Evolutionary conservation across 78 protist species (phyloP).

Genomic region (Isochrysis galbana): DNA sequence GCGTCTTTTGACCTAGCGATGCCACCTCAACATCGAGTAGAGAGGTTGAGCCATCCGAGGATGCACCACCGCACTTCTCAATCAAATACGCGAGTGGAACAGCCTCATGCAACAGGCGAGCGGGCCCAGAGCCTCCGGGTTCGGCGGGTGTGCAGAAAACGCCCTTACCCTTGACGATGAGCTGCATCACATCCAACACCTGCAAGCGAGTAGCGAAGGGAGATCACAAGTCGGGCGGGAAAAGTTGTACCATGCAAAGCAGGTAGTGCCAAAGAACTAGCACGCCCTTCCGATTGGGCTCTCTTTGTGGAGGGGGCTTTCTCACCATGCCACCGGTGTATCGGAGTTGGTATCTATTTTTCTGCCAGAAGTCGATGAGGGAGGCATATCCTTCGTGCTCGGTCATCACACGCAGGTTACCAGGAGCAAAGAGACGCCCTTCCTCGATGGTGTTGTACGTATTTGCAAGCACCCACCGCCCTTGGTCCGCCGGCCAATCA

Average conservation of each 20-base stretch:
- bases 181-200: slow-evolving; percentile 23
- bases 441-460: not conserved
- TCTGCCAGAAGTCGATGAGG: not conserved
- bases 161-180: slow-evolving; percentile 27
- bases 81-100: not conserved
- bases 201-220: too few species aligned
- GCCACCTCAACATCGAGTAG: not conserved
- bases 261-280: too few species aligned
- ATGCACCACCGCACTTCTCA: slow-evolving; percentile 37
- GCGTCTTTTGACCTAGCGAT: too few species aligned
- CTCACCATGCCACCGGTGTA: slow-evolving; percentile 44
- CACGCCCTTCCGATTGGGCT: too few species aligned
- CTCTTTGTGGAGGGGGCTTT: too few species aligned
- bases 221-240: too few species aligned
- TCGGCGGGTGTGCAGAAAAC: not conserved
- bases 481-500: not conserved
- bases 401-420: slow-evolving; percentile 32
- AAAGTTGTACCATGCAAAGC: too few species aligned
- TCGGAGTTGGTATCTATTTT: slow-evolving; percentile 21
- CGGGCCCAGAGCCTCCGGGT: not conserved
- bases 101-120: not conserved
- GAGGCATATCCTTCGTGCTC: not conserved
- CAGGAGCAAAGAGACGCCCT: slow-evolving; percentile 22
- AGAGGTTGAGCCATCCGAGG: not conserved
- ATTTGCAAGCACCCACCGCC: not conserved